Conservation (phyloP, 176 grass and related monocot genomes). For the maize (Zea mays) region DNA sequence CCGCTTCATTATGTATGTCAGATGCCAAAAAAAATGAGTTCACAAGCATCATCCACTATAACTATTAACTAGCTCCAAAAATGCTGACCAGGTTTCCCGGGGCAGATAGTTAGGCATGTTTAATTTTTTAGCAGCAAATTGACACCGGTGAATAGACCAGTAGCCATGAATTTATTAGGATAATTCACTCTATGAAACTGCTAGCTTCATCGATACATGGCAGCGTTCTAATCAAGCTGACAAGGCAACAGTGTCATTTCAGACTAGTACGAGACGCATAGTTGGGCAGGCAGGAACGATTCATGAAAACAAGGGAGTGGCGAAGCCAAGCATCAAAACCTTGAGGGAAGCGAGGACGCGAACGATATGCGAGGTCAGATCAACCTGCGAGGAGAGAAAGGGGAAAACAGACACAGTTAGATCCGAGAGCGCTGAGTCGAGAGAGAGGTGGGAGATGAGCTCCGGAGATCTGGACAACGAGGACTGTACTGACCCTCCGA, state of each 20-base stretch:
- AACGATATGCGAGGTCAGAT: conserved; percentile 92
- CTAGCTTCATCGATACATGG: not conserved
- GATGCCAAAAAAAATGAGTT: not conserved
- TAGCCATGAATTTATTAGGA: not conserved
- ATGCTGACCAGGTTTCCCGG: not conserved
- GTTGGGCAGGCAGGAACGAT: not conserved
- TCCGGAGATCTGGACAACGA: conserved; percentile 37
- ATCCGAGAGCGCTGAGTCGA: not conserved
- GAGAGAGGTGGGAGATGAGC: not conserved
- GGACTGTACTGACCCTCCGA: conserved; percentile 60
- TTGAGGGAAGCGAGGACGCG: conserved; percentile 72
- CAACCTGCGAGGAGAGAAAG: conserved; percentile 59
- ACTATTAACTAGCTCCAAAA: not conserved
- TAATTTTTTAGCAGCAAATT: not conserved
- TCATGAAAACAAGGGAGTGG: not conserved
- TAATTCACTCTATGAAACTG: conserved; percentile 6
- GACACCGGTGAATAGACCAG: not conserved
- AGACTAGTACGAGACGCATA: not conserved
- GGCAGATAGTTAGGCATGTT: not conserved
- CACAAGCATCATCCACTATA: not conserved
- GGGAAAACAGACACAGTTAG: not conserved
- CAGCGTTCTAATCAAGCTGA: not conserved
- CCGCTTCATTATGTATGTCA: not conserved
- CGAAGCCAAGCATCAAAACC: conserved; percentile 38
- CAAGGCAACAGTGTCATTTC: not conserved